Evolutionary conservation across 306 rosid genomes (phyloP), one percentile per base, ranked within the genome.

Genomic region (Aeschynomene evenia): DNA sequence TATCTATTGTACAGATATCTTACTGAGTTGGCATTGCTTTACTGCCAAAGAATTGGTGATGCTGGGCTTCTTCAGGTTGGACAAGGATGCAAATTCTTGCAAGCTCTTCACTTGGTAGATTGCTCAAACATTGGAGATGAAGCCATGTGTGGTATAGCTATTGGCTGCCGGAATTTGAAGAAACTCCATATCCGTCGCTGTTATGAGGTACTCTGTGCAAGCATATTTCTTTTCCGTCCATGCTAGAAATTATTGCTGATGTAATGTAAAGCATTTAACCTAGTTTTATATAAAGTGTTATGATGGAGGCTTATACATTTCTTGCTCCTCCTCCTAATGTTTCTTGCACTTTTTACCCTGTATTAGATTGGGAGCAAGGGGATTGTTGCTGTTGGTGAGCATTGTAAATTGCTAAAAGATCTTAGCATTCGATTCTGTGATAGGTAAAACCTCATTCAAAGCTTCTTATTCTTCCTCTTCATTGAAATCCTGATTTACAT

Each of bases 381-480:
- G 74, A 80, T 91, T 18, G 60, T 79, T 69, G 92, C 99, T 72
- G 63, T 94, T 77, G 99, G 99, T 7, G 80, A 89, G 83, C 68
- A 84, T 48, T 94, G 97, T 60, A 85, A 78, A 81, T 82, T 73
- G 36, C 92, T 91, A 39, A 89, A 82, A 23, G 91, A 88, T 78
- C 95, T 94, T 46, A 94, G 96, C 89, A 91, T 94, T 69, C 85
- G 84, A 33, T 94, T 88, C 72, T 94, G 99, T 79, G 97, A 94
- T 55, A 89, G 97, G 99, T 94, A 82, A 80, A 58, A 24, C 65
- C 74, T 60, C 58, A 62, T 73, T 64, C 37, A 12, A 40, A 22
- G 43, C 24, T 37, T 50, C 62, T 61, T 53, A 18, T 65, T 69
- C 15, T 9, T 43, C 71, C 26, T 60, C 33, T 72, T 19, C 8